Conservation (phyloP, 2,329 filamentous ascomycete species). For the Fusarium sp. region DNA sequence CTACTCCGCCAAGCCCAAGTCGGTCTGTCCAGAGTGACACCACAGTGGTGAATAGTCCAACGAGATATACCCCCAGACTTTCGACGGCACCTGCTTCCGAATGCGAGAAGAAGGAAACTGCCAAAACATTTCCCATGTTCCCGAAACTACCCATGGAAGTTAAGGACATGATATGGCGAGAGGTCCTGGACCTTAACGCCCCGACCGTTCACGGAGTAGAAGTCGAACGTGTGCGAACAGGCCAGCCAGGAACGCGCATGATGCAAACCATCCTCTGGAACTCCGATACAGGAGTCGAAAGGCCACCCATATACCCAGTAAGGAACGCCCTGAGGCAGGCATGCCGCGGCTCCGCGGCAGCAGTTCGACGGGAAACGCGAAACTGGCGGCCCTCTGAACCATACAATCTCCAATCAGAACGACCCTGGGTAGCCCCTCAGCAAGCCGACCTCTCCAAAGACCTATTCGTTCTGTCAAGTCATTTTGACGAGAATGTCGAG, state of each 20-base stretch:
- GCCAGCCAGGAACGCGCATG: background rate
- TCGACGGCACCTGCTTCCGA: too few species aligned
- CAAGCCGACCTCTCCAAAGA: background rate
- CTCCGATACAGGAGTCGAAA: background rate
- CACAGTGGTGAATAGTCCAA: background rate
- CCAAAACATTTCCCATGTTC: background rate
- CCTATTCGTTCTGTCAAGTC: background rate
- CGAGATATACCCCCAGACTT: background rate
- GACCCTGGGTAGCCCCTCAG: too few species aligned
- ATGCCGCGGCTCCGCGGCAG: too few species aligned
- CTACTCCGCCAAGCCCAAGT: too few species aligned
- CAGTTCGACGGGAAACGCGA: too few species aligned
- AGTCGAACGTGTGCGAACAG: background rate
- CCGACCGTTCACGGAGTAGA: background rate
- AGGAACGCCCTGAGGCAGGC: too few species aligned
- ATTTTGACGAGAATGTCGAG: too few species aligned
- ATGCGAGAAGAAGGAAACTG: too few species aligned
- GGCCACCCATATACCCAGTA: background rate
- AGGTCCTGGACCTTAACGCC: background rate
- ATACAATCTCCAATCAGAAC: too few species aligned
- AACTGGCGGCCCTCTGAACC: too few species aligned
- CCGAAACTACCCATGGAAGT: background rate
- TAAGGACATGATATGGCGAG: conserved; percentile 7
- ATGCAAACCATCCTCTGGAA: background rate
- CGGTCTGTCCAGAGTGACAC: too few species aligned